Base-by-base conservation (phyloP, 441 rosid genomes). In the Euphorbia celastroides region DNA sequence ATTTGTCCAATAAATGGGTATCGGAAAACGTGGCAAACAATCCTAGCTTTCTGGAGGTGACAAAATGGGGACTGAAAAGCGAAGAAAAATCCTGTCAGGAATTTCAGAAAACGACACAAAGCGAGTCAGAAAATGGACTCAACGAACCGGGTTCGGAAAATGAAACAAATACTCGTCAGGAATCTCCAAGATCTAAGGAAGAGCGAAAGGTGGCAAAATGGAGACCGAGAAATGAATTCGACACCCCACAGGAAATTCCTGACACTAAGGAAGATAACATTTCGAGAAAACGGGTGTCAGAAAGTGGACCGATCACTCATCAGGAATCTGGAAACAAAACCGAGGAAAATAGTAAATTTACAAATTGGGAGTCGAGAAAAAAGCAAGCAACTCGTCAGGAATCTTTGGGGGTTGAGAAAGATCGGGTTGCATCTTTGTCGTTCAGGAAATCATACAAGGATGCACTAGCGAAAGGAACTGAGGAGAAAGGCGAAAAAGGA, bases 401-500 rank as follows among this genome's bases (percentile, higher is more conserved):
- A 57, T 16, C 61, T 57, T 22, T 11, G 17, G 30, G 22, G 20
- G 17, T 7, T 4, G 10, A 57, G 34, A 26, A 57, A 13, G 19
- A 27, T 57, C 56, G 22, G 1, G 28, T 1, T 5, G 7, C 3
- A 17, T 44, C 36, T 26, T 9, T 12, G 26, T 22, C 66, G 28
- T 11, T 25, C 0, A 36, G 27, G 26, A 31, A 1, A 7, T 44
- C 72, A 17, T 69, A 54, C 48, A 82, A 83, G 66, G 89, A 86
- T 60, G 82, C 60, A 3, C 66, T 86, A 34, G 76, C 77, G 77
- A 86, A 78, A 66, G 82, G 80, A 26, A 68, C 57, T 3, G 70
- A 71, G 16, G 61, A 38, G 13, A 32, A 30, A 46, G 51, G 51
- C 2, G 51, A 17, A 46, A 38, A 38, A 38, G 44, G 54, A 48